A percentile compares a stretch with the other conserved stretches of the same genome.
phyloP scores from a whole-genome alignment of 1,139 yeast genomes.

The Lodderomyces margitis region DNA sequence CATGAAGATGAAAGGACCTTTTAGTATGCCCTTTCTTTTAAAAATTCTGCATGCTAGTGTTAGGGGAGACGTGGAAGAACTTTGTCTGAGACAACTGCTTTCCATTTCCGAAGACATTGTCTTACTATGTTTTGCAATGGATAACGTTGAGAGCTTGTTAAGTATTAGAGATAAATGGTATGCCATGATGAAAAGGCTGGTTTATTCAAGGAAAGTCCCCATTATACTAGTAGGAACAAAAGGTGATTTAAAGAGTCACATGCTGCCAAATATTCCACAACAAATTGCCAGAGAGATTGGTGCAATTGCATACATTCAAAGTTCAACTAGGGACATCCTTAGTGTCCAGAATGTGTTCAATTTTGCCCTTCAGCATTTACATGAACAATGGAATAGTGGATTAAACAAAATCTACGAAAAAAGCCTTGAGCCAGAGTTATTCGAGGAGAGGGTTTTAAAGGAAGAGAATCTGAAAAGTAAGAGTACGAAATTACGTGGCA shows the following conservation, averaged over 20 bases:
- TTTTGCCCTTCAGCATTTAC: conserved; percentile 42
- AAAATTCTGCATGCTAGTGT: neutral
- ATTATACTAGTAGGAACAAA: conserved; percentile 78
- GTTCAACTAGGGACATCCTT: conserved; percentile 70
- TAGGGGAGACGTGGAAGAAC: neutral
- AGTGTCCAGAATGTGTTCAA: conserved; percentile 70
- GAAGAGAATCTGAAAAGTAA: neutral
- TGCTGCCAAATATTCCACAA: conserved; percentile 50
- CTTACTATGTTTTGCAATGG: conserved; percentile 73
- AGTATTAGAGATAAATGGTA: conserved; percentile 82
- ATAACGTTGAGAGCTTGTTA: conserved; percentile 59
- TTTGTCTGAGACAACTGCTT: neutral
- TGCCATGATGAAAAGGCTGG: conserved; percentile 66
- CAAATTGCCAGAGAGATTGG: conserved; percentile 63
- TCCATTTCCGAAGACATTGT: conserved; percentile 44
- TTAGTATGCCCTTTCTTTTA: conserved; percentile 72
- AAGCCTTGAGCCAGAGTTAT: neutral
- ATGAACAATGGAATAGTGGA: conserved; percentile 36
- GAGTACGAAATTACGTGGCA: neutral
- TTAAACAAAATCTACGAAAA: neutral
- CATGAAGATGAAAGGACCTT: conserved; percentile 57
- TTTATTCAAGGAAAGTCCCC: conserved; percentile 80
- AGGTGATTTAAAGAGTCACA: conserved; percentile 50
- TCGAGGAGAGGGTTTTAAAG: neutral
- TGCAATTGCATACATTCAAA: conserved; percentile 75